Base-by-base conservation (phyloP, 352 stramenopile genomes). In the Peronosclerospora sorghi region DNA sequence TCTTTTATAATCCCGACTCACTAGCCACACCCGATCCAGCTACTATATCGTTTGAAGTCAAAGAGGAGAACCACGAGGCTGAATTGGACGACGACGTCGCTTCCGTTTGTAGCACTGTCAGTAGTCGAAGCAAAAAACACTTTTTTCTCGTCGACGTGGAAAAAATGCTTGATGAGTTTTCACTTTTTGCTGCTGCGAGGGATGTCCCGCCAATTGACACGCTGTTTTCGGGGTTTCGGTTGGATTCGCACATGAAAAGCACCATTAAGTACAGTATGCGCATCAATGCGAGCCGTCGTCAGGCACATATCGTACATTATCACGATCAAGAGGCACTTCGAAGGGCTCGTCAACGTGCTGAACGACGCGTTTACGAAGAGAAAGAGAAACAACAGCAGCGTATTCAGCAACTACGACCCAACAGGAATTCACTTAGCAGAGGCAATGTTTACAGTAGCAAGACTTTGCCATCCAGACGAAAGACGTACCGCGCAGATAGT, bases 221-320 rank as follows among this genome's bases (percentile, higher is more conserved):
- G 18, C 41, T 82, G 18, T 86, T 84, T 35, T 56, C 70, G 10
- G 71, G 67, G 8, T 83, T 87, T 19, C 70, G 75, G 10, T 49
- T 87, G 17, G 75, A 87, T 48, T 84, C 73, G 8, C 50, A 52
- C 29, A 87, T 85, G 70, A 87, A 87, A 49, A 78, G 56, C 48
- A 82, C 70, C 1, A 75, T 87, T 37, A 68, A 68, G 17, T 51
- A 65, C 45, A 87, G 73, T 49, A 86, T 87, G 73, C 75, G 73
- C 32, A 83, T 86, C 47, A 87, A 86, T 44, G 61, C 67, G 23
- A 78, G 68, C 20, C 73, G 75, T 32, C 83, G 63, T 29, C 61
- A 78, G n/a, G 70, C 73, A 13, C 71, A 87, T 35, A 52, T 83
- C 1, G 67, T 84, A 9, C 75, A 84, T 26, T 82, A 78, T 48